Conservation (phyloP, 2,329 filamentous ascomycete species). For the Chaetomiaceae sp. region DNA sequence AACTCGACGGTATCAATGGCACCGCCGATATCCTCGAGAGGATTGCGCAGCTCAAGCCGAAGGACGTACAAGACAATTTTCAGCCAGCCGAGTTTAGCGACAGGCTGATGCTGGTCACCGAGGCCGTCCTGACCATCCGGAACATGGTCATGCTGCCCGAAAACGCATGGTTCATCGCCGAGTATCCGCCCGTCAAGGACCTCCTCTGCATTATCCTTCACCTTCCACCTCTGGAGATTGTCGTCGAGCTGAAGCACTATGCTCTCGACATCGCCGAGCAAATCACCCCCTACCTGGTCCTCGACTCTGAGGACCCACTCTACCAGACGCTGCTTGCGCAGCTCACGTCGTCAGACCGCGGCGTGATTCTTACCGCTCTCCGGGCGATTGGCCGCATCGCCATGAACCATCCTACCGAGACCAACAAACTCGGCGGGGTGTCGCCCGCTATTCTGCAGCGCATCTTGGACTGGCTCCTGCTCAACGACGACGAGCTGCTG, state of each 20-base stretch:
- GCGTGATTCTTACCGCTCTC: slow-evolving; percentile 73
- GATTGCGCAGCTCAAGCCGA: slow-evolving; percentile 59
- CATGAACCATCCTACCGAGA: slow-evolving; percentile 70
- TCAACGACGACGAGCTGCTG: slow-evolving; percentile 86
- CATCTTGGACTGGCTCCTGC: slow-evolving; percentile 68
- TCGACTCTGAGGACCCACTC: slow-evolving; percentile 70
- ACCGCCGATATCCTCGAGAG: slow-evolving; percentile 69
- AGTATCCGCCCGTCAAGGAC: slow-evolving; percentile 71
- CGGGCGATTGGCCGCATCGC: slow-evolving; percentile 82
- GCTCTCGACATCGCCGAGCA: slow-evolving; percentile 89
- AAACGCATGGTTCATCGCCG: slow-evolving; percentile 77
- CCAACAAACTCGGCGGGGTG: slow-evolving; percentile 70
- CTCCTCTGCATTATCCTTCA: slow-evolving; percentile 77
- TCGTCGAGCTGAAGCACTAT: slow-evolving; percentile 85
- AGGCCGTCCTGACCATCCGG: slow-evolving; percentile 80
- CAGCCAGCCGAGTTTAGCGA: slow-evolving; percentile 68
- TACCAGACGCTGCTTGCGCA: slow-evolving; percentile 69
- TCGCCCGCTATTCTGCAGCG: slow-evolving; percentile 61
- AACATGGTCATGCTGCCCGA: slow-evolving; percentile 95
- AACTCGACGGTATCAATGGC: slow-evolving; percentile 56
- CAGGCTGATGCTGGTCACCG: slow-evolving; percentile 70
- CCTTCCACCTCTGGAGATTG: slow-evolving; percentile 65
- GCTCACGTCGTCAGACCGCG: slow-evolving; percentile 68
- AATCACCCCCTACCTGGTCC: slow-evolving; percentile 72
- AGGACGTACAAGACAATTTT: slow-evolving; percentile 62